phyloP scores from a whole-genome alignment of 2,329 filamentous ascomycete genomes.

The Trichoderma atroviride region DNA sequence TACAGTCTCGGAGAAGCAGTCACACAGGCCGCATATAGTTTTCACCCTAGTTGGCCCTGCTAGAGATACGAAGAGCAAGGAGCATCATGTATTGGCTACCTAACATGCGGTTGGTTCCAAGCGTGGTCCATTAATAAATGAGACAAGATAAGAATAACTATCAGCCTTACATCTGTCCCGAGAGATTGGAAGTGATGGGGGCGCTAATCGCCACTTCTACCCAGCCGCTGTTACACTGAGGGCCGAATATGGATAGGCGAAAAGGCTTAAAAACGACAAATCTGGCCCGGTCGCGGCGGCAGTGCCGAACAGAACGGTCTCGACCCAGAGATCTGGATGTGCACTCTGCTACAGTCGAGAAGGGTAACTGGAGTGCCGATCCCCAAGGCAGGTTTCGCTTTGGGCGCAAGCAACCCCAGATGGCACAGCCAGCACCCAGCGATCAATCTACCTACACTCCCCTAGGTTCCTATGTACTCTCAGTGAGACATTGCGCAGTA shows the following conservation, averaged over 20 bases:
- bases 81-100: not conserved
- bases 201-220: conserved; percentile 25
- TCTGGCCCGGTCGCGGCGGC: conserved; percentile 23
- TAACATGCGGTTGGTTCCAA: not conserved
- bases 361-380: conserved; percentile 21
- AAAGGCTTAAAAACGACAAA: conserved; percentile 17
- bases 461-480: not conserved
- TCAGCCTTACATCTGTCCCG: conserved; percentile 28
- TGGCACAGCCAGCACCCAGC: not conserved
- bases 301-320: conserved; percentile 26
- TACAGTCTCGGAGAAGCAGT: not conserved
- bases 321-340: conserved; percentile 25
- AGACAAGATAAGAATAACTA: conserved; percentile 7
- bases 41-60: not conserved
- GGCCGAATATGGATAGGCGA: conserved; percentile 18
- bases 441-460: conserved; percentile 13
- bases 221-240: conserved; percentile 22
- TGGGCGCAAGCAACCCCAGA: not conserved
- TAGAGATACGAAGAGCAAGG: not conserved
- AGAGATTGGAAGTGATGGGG: conserved; percentile 27
- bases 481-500: not conserved
- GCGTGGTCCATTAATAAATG: not conserved
- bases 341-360: conserved; percentile 11
- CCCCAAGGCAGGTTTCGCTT: conserved; percentile 7
- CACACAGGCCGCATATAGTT: not conserved